Conservation (phyloP, 257 asterid species). For the Paraleonurus japonicus region DNA sequence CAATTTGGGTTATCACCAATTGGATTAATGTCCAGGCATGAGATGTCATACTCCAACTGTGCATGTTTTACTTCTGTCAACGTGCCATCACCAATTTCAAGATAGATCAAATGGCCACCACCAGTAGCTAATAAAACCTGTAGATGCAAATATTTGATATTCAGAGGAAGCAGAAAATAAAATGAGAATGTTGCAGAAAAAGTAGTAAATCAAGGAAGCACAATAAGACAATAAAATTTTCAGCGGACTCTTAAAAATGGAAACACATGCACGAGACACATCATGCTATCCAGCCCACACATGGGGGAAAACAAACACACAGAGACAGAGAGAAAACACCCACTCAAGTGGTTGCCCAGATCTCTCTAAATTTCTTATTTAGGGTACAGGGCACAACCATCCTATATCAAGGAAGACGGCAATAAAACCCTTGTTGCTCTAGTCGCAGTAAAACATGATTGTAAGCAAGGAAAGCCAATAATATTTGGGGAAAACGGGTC, state of each 20-base stretch:
- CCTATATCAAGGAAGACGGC: not conserved
- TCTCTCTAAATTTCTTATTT: not conserved
- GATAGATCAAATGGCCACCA: slow-evolving; percentile 92
- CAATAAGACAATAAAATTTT: not conserved
- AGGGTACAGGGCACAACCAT: not conserved
- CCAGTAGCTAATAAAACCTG: slow-evolving; percentile 97
- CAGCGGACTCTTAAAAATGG: not conserved
- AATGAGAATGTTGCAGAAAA: not conserved
- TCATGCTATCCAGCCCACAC: not conserved
- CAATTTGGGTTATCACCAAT: slow-evolving; percentile 75
- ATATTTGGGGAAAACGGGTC: not conserved
- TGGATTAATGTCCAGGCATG: slow-evolving; percentile 97
- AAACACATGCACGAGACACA: not conserved
- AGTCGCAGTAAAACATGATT: not conserved
- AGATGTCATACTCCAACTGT: slow-evolving; percentile 86
- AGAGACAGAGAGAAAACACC: not conserved
- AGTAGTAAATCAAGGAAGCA: slow-evolving; percentile 18
- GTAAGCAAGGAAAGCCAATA: not conserved
- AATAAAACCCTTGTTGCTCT: not conserved
- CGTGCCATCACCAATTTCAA: slow-evolving; percentile 92
- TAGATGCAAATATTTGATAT: slow-evolving; percentile 20
- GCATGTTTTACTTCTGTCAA: slow-evolving; percentile 67
- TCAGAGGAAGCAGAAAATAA: slow-evolving; percentile 25
- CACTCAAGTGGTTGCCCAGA: not conserved
- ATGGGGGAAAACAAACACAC: not conserved